These are phyloP conservation scores for Posidonia australis DNA, from an alignment of 106 monocot species.

Conservation along the genomic window DNA sequence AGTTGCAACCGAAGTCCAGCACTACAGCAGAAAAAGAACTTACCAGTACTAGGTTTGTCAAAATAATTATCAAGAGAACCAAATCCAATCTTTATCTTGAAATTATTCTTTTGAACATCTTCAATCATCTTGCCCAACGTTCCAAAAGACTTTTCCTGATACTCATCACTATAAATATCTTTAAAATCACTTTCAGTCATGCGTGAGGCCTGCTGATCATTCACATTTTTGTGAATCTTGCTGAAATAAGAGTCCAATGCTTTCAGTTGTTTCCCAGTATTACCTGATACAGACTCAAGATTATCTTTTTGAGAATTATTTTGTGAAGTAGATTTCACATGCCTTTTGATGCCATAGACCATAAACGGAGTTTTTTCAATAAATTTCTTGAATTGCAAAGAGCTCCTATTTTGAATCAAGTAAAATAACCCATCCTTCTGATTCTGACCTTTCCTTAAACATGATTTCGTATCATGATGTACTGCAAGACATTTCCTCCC, in stretches of 20 bases:
- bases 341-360: neutral
- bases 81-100: slow-evolving; percentile 15
- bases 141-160: neutral
- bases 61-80: slow-evolving; percentile 35
- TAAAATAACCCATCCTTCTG: neutral
- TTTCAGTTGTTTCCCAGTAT: slow-evolving; percentile 28
- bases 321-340: slow-evolving; percentile 1
- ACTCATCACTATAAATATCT: neutral
- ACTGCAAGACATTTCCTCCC: neutral
- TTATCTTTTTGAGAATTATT: neutral
- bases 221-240: slow-evolving; percentile 22
- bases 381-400: neutral
- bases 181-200: slow-evolving; percentile 8
- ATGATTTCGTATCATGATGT: neutral
- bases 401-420: neutral
- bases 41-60: slow-evolving; percentile 27
- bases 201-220: slow-evolving; percentile 10
- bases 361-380: neutral
- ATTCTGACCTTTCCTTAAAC: neutral
- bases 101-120: neutral
- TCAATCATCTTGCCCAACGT: neutral
- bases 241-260: slow-evolving; percentile 49
- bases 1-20: no score
- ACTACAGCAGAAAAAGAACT: neutral
- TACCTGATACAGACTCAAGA: neutral